Base-by-base conservation (phyloP, 768 basidiomycete genomes). In the Pleurotus platypus region DNA sequence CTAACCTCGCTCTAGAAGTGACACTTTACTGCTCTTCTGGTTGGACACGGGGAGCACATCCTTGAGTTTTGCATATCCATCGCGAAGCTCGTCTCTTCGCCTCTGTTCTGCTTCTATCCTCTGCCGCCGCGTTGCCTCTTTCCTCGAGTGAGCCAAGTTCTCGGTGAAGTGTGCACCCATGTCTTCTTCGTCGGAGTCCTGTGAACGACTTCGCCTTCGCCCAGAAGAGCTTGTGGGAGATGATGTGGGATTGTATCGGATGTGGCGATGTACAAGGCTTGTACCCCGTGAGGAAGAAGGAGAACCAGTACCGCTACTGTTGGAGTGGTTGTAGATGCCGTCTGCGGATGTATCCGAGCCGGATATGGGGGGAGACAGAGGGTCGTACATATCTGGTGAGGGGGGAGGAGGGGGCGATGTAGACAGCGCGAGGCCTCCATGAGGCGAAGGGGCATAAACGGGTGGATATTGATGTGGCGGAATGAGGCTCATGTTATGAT, bases 1-100 rank as follows among this genome's bases (percentile, higher is more conserved):
- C 81, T 58, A 65, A 92, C 92, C 90, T 82, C 93, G 81, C 72
- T 94, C 93, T 56, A 95, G 76, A 57, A 94, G 73, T 22, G 89
- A 91, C 15, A 93, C 90, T 69, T 95, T 95, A 75, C 90, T 92
- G 69, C 88, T 87, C 75, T 94, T 92, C 78, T 93, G 91, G 71
- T 92, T 93, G 11, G 89, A 90, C 54, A 87, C 80, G 2, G 93
- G 93, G 5, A 95, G 77, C 22, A 90, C 89, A 60, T 93, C 91
- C 72, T 92, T 92, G 70, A 95, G 76, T 66, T 88, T 86, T 37
- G 88, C 87, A 72, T 94, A 95, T 24, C 91, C 92, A 66, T 95
- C 92, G 59, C 93, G 81, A 59, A 94, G 79, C 72, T 94, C 93
- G 70, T 94, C 92, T 61, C 93, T 80, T 57, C 93, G 79, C 46